Base-by-base conservation (phyloP, 139 green algal species). In the Yamagishiella unicocca region DNA sequence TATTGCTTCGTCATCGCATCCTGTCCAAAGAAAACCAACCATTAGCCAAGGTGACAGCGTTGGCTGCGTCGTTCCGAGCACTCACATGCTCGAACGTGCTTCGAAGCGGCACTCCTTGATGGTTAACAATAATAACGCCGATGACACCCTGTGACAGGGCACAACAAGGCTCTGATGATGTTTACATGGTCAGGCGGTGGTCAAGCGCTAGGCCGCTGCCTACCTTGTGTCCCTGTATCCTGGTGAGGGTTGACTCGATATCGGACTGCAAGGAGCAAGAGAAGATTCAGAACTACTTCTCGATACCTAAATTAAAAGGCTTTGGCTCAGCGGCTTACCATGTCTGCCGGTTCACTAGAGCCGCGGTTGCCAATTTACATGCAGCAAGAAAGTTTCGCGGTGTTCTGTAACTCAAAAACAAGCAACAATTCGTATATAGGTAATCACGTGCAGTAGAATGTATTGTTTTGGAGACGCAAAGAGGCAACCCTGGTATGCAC, bases 1-100 rank as follows among this genome's bases (percentile, higher is more conserved):
- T 98, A 96, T 61, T 94, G 75, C 76, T 94, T 92, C 6, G 94
- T 95, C 46, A 96, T 54, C 6, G 87, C 76, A 14, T 94, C 89
- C 94, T 96, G 94, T 84, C 7, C 66, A 74, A 17, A 25, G 45
- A 5, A 74, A 46, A 45, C 45, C 43, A 1, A 25, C 7, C 66
- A 45, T 74, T 2, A 74, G 62, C 66, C 17, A 42, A 12, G n/a
- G n/a, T 46, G 21, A 2, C 4, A 46, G 31, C 22, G 4, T 74
- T 42, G 7, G 14, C 61, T 71, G 62, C n/a, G 62, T 71, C 24
- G 10, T 37, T 10, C 29, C 12, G 25, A 35, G 42, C 74, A 66
- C 68, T 66, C n/a, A 87, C 90, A 91, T 76, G 90, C 90, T 93
- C 90, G 35, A 93, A 74, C 58, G 90, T 93, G 77, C 83, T 93